Evolutionary conservation across 1,284 basidiomycete species (phyloP).

Genomic region (Caloboletus inedulis): DNA sequence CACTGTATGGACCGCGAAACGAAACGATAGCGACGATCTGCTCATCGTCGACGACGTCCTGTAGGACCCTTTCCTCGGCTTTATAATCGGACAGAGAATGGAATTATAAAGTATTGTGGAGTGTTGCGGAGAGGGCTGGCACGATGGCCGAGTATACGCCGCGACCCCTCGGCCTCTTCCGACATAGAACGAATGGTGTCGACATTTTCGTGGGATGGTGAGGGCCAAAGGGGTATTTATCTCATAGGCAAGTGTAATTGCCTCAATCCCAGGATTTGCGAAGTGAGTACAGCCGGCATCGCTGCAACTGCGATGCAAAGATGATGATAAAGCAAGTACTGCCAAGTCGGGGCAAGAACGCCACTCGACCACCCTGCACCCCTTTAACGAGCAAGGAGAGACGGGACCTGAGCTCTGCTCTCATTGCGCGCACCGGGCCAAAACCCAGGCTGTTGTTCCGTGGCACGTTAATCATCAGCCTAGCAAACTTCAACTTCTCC

Average conservation of each 20-base stretch:
- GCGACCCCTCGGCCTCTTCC: no score
- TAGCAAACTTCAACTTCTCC: conserved; percentile 92
- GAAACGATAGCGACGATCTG: background rate
- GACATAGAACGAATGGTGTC: no score
- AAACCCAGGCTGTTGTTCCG: conserved; percentile 75
- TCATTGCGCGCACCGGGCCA: conserved; percentile 77
- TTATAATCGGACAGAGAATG: background rate
- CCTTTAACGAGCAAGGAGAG: no score
- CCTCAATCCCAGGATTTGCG: no score
- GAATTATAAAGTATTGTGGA: background rate
- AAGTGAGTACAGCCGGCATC: no score
- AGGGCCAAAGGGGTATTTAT: no score
- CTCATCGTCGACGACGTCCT: background rate
- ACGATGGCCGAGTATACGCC: background rate
- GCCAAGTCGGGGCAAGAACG: no score
- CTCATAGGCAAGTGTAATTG: no score
- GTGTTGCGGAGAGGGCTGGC: background rate
- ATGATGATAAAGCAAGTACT: no score
- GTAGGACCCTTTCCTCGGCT: background rate
- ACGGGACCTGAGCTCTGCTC: conserved; percentile 70
- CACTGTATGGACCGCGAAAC: background rate
- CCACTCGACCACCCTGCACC: no score
- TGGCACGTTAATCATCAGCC: conserved; percentile 78
- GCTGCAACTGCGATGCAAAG: no score
- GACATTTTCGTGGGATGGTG: no score